Evolutionary conservation across 768 basidiomycete genomes (phyloP).

Genomic region (Naematelia encephala): DNA sequence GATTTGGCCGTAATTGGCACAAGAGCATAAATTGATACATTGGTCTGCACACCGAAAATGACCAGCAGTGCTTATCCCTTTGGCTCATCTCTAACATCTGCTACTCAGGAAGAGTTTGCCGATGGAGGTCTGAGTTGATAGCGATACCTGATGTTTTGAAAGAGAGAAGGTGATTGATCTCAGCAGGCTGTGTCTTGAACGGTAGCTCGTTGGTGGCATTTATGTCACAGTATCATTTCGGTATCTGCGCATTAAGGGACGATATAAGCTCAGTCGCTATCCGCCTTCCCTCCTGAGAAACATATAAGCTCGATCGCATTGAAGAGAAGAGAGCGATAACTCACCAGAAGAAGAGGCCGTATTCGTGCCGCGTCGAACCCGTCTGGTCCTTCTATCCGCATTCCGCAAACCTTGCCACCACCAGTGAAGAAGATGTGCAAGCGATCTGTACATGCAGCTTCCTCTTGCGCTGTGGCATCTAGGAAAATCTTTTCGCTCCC

Average conservation of each 20-base stretch:
- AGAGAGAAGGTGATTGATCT: too few species aligned
- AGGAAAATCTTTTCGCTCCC: slow-evolving; percentile 33
- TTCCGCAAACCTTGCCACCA: slow-evolving; percentile 36
- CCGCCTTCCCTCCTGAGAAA: slow-evolving; percentile 20
- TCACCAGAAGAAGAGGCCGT: slow-evolving; percentile 30
- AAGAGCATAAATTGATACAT: too few species aligned
- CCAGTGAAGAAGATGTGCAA: slow-evolving; percentile 41
- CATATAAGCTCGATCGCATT: background rate
- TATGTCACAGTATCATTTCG: background rate
- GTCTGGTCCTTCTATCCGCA: slow-evolving; percentile 43
- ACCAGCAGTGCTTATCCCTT: too few species aligned
- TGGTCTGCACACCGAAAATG: too few species aligned
- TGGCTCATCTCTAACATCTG: too few species aligned
- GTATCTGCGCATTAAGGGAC: slow-evolving; percentile 12
- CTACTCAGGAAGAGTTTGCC: too few species aligned
- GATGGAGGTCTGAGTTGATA: too few species aligned
- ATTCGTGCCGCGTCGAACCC: slow-evolving; percentile 34
- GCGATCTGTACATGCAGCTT: slow-evolving; percentile 46
- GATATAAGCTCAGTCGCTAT: slow-evolving; percentile 17
- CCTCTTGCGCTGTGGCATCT: slow-evolving; percentile 46
- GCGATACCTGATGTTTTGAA: too few species aligned
- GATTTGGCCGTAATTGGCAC: too few species aligned
- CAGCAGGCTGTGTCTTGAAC: too few species aligned
- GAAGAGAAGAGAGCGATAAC: background rate
- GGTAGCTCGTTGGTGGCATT: background rate